Percentiles rank a stretch among this genome's conserved stretches.
These are phyloP conservation scores for Yamadazyma atmosphaerica DNA, from an alignment of 1,139 yeast genomes.

Conservation along the genomic window DNA sequence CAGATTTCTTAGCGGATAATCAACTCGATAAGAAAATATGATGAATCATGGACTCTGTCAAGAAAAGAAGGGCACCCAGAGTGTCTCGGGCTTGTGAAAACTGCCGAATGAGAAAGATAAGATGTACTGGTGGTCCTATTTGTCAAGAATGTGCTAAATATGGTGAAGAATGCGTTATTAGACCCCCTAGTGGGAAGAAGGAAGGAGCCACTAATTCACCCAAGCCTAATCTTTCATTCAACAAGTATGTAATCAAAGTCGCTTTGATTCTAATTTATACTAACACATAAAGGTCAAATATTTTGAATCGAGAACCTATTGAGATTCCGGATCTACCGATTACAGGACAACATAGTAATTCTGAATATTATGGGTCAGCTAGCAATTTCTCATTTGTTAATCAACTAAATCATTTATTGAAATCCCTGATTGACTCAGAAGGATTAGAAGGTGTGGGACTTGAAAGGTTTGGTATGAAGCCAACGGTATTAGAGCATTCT, in stretches of 20 bases:
- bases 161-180: slow-evolving; percentile 11
- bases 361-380: slow-evolving; percentile 16
- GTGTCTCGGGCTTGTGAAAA: slow-evolving; percentile 13
- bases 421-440: slow-evolving; percentile 5
- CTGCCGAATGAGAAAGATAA: slow-evolving; percentile 11
- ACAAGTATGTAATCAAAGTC: slow-evolving; percentile 1
- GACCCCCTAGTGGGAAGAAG: slow-evolving; percentile 6
- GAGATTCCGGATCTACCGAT: slow-evolving; percentile 13
- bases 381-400: slow-evolving; percentile 15
- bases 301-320: slow-evolving; percentile 6
- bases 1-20: too few species aligned
- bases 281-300: background rate
- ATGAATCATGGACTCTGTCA: slow-evolving; percentile 1
- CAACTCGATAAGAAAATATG: too few species aligned
- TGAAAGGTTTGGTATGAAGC: slow-evolving; percentile 13
- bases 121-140: slow-evolving; percentile 11
- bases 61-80: slow-evolving; percentile 8
- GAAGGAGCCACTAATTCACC: background rate
- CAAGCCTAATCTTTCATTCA: background rate
- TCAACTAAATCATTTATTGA: slow-evolving; percentile 12
- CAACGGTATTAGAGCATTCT: slow-evolving; percentile 9
- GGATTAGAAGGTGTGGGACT: slow-evolving; percentile 6
- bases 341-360: slow-evolving; percentile 7
- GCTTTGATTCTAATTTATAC: background rate
- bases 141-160: slow-evolving; percentile 12